A percentile compares a stretch with the other conserved stretches of the same genome.
phyloP scores from a whole-genome alignment of 164 flowering plant species.

The Magnolia changhungtana region DNA sequence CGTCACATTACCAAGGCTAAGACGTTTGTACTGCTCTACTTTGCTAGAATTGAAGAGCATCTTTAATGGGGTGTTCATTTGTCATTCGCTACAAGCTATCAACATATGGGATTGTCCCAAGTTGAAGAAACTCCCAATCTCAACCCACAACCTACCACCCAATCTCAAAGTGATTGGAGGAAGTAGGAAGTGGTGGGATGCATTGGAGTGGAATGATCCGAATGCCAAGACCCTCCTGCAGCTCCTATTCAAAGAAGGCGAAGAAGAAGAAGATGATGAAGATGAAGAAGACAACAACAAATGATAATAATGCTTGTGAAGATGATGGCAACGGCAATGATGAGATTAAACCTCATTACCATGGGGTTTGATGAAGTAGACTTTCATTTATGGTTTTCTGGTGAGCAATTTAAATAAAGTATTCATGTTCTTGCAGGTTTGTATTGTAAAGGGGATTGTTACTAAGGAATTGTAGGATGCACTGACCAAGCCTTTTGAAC shows the following conservation, averaged over 20 bases:
- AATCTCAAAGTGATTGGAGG: neutral
- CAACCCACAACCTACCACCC: neutral
- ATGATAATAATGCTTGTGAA: too few species aligned
- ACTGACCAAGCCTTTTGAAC: too few species aligned
- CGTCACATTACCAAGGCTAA: neutral
- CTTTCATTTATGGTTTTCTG: too few species aligned
- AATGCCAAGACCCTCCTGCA: neutral
- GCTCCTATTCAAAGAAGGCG: neutral
- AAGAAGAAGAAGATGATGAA: constrained; percentile 6
- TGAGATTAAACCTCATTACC: too few species aligned
- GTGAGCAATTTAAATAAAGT: too few species aligned
- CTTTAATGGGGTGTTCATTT: neutral
- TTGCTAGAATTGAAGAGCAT: neutral
- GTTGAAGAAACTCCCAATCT: constrained; percentile 10
- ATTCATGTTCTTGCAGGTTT: too few species aligned
- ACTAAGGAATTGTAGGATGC: too few species aligned
- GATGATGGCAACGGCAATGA: too few species aligned
- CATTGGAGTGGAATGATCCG: constrained; percentile 9
- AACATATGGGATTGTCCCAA: constrained; percentile 1
- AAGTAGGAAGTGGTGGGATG: constrained; percentile 8
- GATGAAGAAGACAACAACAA: constrained; percentile 25
- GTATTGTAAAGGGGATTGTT: too few species aligned
- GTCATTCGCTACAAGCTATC: neutral
- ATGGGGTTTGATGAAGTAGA: too few species aligned
- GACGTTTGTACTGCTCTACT: neutral